Evolutionary conservation across 2,329 filamentous ascomycete genomes (phyloP).

Genomic region (Fusarium miscanthi): DNA sequence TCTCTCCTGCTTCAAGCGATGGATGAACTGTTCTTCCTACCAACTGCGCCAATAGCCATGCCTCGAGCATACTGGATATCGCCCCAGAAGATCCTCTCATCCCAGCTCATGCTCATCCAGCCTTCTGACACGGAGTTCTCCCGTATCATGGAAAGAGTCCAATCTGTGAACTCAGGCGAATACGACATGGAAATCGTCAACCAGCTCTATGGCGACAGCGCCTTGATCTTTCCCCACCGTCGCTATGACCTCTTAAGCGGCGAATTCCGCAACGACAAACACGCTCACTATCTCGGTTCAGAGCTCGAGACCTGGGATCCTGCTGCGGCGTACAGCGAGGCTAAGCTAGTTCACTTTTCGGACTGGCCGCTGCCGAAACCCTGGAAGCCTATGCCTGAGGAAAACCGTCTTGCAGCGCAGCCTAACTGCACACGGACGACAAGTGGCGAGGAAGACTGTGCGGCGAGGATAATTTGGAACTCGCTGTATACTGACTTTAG

Average conservation of each 20-base stretch:
- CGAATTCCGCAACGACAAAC: slow-evolving; percentile 67
- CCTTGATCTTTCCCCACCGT: slow-evolving; percentile 72
- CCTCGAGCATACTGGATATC: slow-evolving; percentile 78
- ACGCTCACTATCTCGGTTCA: slow-evolving; percentile 55
- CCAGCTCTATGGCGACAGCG: slow-evolving; percentile 66
- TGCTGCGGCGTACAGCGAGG: slow-evolving; percentile 61
- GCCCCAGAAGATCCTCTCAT: slow-evolving; percentile 65
- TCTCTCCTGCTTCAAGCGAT: slow-evolving; percentile 69
- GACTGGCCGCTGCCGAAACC: slow-evolving; percentile 77
- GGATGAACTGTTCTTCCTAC: slow-evolving; percentile 78
- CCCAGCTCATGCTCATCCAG: slow-evolving; percentile 67
- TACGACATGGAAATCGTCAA: slow-evolving; percentile 79
- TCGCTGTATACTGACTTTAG: slow-evolving; percentile 62
- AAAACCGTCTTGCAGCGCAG: slow-evolving; percentile 22
- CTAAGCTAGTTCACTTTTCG: slow-evolving; percentile 76
- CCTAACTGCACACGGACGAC: slow-evolving; percentile 57
- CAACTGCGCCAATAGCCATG: slow-evolving; percentile 70
- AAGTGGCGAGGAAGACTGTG: slow-evolving; percentile 59
- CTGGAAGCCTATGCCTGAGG: slow-evolving; percentile 49
- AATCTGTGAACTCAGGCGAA: slow-evolving; percentile 44
- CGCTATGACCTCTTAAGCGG: slow-evolving; percentile 70
- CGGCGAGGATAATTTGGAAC: slow-evolving; percentile 36
- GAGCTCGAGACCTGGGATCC: slow-evolving; percentile 69
- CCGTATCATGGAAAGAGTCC: slow-evolving; percentile 46
- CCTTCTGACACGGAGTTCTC: slow-evolving; percentile 65